Evolutionary conservation across 805 yeast genomes (phyloP).

Genomic region (Zygosaccharomyces siamensis): DNA sequence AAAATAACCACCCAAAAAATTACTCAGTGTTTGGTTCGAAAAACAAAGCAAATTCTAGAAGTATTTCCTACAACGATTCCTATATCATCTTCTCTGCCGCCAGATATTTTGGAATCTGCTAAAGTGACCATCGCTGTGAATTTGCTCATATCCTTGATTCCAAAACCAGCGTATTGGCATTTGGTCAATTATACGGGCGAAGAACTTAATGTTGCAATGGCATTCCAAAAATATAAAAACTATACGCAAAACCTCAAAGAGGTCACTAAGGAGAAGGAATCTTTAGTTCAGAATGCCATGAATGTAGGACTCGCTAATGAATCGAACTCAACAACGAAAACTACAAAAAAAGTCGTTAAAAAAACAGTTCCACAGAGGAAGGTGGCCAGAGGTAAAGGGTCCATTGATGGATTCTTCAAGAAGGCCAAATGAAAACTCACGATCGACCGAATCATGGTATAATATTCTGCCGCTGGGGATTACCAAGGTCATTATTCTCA

Average conservation of each 20-base stretch:
- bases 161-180: slow-evolving; percentile 38
- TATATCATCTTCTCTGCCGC: slow-evolving; percentile 30
- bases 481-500: background rate
- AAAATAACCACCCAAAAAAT: slow-evolving; percentile 42
- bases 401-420: slow-evolving; percentile 63
- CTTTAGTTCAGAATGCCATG: slow-evolving; percentile 32
- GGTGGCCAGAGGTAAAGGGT: slow-evolving; percentile 58
- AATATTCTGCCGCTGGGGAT: background rate
- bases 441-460: background rate
- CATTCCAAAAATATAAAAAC: slow-evolving; percentile 32
- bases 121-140: slow-evolving; percentile 36
- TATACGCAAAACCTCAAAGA: slow-evolving; percentile 21
- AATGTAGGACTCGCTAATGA: slow-evolving; percentile 26
- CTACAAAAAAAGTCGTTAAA: slow-evolving; percentile 24
- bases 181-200: slow-evolving; percentile 17
- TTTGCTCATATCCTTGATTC: slow-evolving; percentile 45
- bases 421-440: slow-evolving; percentile 14
- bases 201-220: slow-evolving; percentile 27
- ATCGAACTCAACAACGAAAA: slow-evolving; percentile 11
- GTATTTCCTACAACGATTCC: slow-evolving; percentile 39
- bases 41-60: slow-evolving; percentile 34
- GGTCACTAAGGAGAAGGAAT: slow-evolving; percentile 25
- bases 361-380: slow-evolving; percentile 32
- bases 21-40: slow-evolving; percentile 36
- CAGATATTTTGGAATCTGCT: slow-evolving; percentile 36